Conservation (phyloP, 164 flowering plant genomes). For the Paratinospora sagittata region DNA sequence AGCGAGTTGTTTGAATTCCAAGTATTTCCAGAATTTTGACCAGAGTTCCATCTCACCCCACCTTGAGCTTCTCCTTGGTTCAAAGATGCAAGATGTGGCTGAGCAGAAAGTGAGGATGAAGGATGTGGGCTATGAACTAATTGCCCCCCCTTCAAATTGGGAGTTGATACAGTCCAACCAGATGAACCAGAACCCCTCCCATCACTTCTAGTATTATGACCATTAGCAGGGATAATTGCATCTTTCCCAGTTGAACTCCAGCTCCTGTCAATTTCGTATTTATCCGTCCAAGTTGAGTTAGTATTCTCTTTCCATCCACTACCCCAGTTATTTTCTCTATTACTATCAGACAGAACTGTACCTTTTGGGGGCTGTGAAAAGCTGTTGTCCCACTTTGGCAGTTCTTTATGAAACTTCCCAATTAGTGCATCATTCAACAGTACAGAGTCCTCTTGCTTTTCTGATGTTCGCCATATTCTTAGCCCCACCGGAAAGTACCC, state of each 20-base stretch:
- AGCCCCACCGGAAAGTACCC: slow-evolving; percentile 79
- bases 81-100: slow-evolving; percentile 20
- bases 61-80: slow-evolving; percentile 24
- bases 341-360: slow-evolving; percentile 2
- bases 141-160: slow-evolving; percentile 23
- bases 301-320: slow-evolving; percentile 15
- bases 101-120: slow-evolving; percentile 26
- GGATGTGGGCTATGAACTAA: slow-evolving; percentile 19
- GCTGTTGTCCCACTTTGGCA: slow-evolving; percentile 16
- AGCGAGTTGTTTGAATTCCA: slow-evolving; percentile 24
- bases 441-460: slow-evolving; percentile 54
- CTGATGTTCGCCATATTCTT: slow-evolving; percentile 60
- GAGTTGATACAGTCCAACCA: slow-evolving; percentile 19
- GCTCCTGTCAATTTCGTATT: slow-evolving; percentile 10
- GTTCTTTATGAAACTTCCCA: slow-evolving; percentile 49
- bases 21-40: slow-evolving; percentile 23
- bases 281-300: slow-evolving; percentile 13
- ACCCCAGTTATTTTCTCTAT: slow-evolving; percentile 11
- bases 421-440: slow-evolving; percentile 61
- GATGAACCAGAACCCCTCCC: slow-evolving; percentile 26
- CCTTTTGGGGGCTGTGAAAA: slow-evolving; percentile 22
- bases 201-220: slow-evolving; percentile 8
- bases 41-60: slow-evolving; percentile 25
- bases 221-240: slow-evolving; percentile 12
- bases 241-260: slow-evolving; percentile 16